Base-by-base conservation (phyloP, 768 basidiomycete genomes). In the Lyophyllum decastes region DNA sequence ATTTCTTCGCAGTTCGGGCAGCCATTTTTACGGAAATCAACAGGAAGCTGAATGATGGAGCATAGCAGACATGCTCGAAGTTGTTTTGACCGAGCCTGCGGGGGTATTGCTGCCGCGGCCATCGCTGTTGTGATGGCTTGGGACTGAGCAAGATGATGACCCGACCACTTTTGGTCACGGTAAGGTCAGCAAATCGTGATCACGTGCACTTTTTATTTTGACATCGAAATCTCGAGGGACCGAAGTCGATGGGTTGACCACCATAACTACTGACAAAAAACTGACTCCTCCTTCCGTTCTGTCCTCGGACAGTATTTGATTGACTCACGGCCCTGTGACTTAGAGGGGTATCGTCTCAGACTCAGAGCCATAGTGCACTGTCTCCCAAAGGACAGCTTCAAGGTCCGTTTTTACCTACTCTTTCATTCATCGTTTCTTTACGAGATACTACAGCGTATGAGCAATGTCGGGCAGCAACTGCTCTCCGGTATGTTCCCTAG, bases 1-100 rank as follows among this genome's bases (percentile, higher is more conserved):
- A 95, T 80, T 69, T 96, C 93, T 65, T 98, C 96, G 68, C 97
- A 99, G 71, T 99, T 99, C 44, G 96, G 96, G 70, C 97, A 99
- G 5, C 97, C 97, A 21, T 78, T 75, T 64, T 84, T 87, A 43
- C 88, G 78, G 70, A 98, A 99, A 63, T 98, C 96, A 40, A 78
- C 76, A 0, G 93, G 86, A 0, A 87, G 78, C 66, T 94, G 94
- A 19, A 98, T 85, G 60, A 97, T 84, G 0, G 95, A 97, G 73
- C 97, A 99, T 40, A 98, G 82, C 1, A 98, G 81, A 68, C 96
- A 99, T 19, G 96, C 95, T 54, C 96, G 83, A 9, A 95, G 84
- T 55, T 85, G 82, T 67, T 87, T 91, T 57, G 87, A 86, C 64
- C 81, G 86, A 41, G 86, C 81, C 52, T 84, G 80, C 0, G 74